Base-by-base conservation (phyloP, 192 early-diverging fungal genomes). In the Podila epigama region DNA sequence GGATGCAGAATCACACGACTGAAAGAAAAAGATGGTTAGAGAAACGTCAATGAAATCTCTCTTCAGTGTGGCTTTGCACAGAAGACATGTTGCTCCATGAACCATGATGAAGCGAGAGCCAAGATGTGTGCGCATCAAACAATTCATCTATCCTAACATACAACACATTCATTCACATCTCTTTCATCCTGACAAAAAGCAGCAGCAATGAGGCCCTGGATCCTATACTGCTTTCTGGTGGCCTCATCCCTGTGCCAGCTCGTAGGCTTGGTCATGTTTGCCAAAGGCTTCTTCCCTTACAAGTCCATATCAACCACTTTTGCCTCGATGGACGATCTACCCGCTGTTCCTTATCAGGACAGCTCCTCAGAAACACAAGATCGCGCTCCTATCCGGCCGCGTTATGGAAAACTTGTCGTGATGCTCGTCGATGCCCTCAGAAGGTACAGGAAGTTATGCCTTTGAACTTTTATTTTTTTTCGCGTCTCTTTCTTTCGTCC, bases 241-340 rank as follows among this genome's bases (percentile, higher is more conserved):
- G 66, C 73, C 65, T 68, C 73, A 27, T 39, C 66, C 32, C 54
- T 34, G 3, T 68, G 65, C 35, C 90, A 93, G 75, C 65, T 91
- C 13, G 66, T 85, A 8, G 91, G 91, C 3, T 60, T 93, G 34
- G 80, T 75, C 18, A 70, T 89, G 39, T 93, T 93, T 65, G 80
- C 83, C 59, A 89, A 87, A 63, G 92, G 91, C 4, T 92, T 93
- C 61, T 93, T 93, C 58, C 92, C 92, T 10, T 93, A 93, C 79
- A 93, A 93, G 58, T 82, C 80, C 22, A 86, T 82, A 68, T 81
- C 91, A 13, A 82, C 87, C 0, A 88, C 89, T 18, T 90, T 90
- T 70, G 86, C 91, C 10, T 80, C 81, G 1, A 28, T 57, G 5
- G 61, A 83, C 2, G 79, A 85, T 18, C 27, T 70, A 8, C 82